Base-by-base conservation (phyloP, 2,329 filamentous ascomycete genomes). In the Tolypocladium tundrense region DNA sequence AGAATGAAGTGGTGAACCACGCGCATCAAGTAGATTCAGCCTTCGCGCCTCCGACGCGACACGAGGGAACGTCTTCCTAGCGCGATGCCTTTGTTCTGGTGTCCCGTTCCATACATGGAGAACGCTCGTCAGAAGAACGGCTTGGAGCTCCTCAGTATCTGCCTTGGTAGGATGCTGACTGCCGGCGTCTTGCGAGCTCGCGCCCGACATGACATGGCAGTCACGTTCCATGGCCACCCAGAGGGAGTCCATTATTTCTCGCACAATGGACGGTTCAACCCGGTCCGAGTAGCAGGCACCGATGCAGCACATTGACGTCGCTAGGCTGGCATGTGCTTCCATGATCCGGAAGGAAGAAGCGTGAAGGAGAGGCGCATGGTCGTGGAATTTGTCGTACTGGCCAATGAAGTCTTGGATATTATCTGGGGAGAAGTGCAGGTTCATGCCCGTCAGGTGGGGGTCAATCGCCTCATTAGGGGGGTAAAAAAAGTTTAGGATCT, bases 281-380 rank as follows among this genome's bases (percentile, higher is more conserved):
- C 78, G 79, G 57, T 87, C 79, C 55, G 88, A 89, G 71, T 91
- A 91, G 58, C 88, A 88, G 45, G 88, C 87, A 42, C 88, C 88
- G 64, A 89, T 79, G 68, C 85, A 89, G 66, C 88, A 84, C 77
- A 91, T 88, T 60, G 80, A 79, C 60, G 88, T 78, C 54, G 89
- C 74, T 60, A 91, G 77, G 62, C 86, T 85, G 60, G 85, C 83
- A 68, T 87, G 85, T 53, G 84, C 82, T 61, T 85, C 79, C 60
- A 81, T 76, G 56, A 88, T 80, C 66, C 84, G 81, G 72, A 91
- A 89, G 10, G 87, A 88, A 41, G 87, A 81, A 69, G 87, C 79
- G 67, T 91, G 87, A 56, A 91, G 79, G 63, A 88, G 79, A 24
- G 87, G 84, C 75, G 88, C 89, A 70, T 91, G 88, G 60, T 83